Evolutionary conservation across 257 asterid genomes (phyloP).

Genomic region (Rhazya stricta): DNA sequence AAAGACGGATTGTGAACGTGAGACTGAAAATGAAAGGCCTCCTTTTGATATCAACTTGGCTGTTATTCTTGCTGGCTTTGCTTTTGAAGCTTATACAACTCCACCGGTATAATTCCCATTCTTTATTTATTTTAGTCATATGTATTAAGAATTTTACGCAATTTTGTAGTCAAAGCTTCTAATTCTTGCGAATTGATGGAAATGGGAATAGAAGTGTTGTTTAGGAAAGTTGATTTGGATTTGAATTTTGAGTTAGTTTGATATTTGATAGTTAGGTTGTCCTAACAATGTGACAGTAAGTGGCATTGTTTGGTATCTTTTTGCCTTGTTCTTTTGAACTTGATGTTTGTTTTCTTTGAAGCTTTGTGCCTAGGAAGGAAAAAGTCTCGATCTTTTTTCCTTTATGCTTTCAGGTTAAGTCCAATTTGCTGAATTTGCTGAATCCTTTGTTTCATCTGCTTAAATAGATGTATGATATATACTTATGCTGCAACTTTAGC

Average conservation of each 20-base stretch:
- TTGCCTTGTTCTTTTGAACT: not conserved
- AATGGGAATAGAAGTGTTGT: not conserved
- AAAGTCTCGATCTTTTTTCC: not conserved
- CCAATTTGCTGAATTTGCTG: not conserved
- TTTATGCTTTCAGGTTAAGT: not conserved
- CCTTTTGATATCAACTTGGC: conserved; percentile 86
- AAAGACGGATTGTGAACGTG: conserved; percentile 23
- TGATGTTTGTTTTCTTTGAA: not conserved
- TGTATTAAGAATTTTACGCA: not conserved
- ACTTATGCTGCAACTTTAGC: not conserved
- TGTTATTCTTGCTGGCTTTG: conserved; percentile 97
- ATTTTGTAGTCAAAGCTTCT: not conserved
- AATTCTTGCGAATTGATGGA: not conserved
- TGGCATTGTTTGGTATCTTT: not conserved
- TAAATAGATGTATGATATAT: not conserved
- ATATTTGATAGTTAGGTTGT: not conserved
- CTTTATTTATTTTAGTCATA: conserved; percentile 13
- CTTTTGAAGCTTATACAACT: conserved; percentile 89
- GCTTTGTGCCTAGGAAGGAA: not conserved
- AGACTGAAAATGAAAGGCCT: conserved; percentile 39
- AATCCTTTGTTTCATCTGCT: not conserved
- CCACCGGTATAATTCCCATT: conserved; percentile 56
- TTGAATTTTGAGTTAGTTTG: not conserved
- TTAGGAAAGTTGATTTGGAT: not conserved
- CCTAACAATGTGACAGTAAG: not conserved